phyloP scores from a whole-genome alignment of 2,329 filamentous ascomycete species.

The Apiospora marii region DNA sequence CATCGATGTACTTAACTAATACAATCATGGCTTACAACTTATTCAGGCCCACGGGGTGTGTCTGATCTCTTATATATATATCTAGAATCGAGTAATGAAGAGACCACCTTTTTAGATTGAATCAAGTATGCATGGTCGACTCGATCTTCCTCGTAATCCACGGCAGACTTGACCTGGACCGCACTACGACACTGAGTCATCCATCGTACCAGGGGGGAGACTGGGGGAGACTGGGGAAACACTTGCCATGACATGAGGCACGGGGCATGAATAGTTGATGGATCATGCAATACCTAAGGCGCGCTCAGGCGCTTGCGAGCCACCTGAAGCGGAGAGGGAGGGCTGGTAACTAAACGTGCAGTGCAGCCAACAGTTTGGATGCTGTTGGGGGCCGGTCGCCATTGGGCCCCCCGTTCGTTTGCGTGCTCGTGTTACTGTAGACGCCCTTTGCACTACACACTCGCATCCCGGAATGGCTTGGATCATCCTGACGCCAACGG shows the following conservation, averaged over 20 bases:
- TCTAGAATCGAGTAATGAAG: neutral
- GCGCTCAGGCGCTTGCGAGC: neutral
- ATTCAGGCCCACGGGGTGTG: neutral
- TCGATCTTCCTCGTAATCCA: neutral
- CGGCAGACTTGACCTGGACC: neutral
- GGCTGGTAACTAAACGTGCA: neutral
- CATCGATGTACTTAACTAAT: neutral
- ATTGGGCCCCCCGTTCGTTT: neutral
- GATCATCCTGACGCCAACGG: slow-evolving; percentile 20
- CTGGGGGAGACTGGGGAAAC: neutral
- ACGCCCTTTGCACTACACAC: slow-evolving; percentile 15
- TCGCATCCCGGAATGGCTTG: neutral
- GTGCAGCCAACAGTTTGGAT: neutral
- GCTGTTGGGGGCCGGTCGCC: neutral
- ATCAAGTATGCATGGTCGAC: neutral
- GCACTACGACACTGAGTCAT: slow-evolving; percentile 2
- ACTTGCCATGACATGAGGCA: neutral
- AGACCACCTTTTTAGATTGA: neutral
- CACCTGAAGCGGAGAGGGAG: neutral
- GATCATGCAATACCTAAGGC: slow-evolving; percentile 3
- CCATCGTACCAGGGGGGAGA: neutral
- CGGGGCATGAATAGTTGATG: neutral
- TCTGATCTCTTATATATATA: slow-evolving; percentile 3
- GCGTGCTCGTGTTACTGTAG: neutral
- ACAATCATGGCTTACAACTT: neutral